phyloP scores from a whole-genome alignment of 75 land plant species.

The Picea sitchensis region DNA sequence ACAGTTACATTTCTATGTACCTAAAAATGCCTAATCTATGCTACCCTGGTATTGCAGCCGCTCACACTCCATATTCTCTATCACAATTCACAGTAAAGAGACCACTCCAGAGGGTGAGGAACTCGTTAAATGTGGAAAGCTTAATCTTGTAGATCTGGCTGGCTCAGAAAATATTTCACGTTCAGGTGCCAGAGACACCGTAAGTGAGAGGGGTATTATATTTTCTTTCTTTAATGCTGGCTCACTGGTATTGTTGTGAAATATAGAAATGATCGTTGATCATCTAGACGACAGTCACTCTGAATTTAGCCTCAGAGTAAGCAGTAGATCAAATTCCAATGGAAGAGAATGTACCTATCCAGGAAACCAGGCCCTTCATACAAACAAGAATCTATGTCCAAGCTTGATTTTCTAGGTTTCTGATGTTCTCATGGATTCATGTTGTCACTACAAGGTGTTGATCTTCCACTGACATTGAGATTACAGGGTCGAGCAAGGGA shows the following conservation, averaged over 20 bases:
- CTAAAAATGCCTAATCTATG: not conserved
- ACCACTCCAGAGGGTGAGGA: slow-evolving; percentile 76
- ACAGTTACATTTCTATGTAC: not conserved
- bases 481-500: slow-evolving; percentile 75
- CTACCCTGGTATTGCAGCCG: slow-evolving; percentile 13
- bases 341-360: too few relatives aligned
- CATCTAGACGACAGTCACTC: not conserved
- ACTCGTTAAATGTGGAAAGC: slow-evolving; percentile 83
- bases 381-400: not conserved
- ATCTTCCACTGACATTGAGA: too few relatives aligned
- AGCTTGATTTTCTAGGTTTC: not conserved
- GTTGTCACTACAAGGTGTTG: not conserved
- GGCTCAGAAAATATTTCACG: slow-evolving; percentile 89
- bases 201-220: too few relatives aligned
- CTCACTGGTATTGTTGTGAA: not conserved
- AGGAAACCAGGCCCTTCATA: too few relatives aligned
- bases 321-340: too few relatives aligned
- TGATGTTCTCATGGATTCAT: slow-evolving; percentile 1
- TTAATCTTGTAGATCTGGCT: slow-evolving; percentile 87
- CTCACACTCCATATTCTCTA: slow-evolving; percentile 72
- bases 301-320: too few relatives aligned
- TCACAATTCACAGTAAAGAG: slow-evolving; percentile 80
- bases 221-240: not conserved
- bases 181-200: slow-evolving; percentile 89
- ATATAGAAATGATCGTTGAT: not conserved